Conservation (phyloP, 2,329 filamentous ascomycete species). For the Penicillium sp. region DNA sequence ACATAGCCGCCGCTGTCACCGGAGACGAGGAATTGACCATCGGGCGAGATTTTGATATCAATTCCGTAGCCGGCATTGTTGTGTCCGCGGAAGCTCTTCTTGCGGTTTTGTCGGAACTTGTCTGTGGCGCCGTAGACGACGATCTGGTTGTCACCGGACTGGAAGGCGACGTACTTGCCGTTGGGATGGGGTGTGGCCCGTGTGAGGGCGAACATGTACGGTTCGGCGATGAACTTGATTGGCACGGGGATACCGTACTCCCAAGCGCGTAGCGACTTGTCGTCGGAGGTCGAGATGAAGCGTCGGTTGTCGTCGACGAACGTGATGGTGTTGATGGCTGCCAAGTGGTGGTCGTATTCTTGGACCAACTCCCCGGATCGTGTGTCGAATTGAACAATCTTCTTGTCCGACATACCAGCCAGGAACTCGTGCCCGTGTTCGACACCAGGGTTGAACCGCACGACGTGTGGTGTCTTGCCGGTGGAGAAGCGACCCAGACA, state of each 20-base stretch:
- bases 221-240: slow-evolving; percentile 97
- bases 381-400: slow-evolving; percentile 96
- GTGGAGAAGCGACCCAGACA: slow-evolving; percentile 89
- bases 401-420: slow-evolving; percentile 97
- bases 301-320: slow-evolving; percentile 94
- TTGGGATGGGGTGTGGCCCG: slow-evolving; percentile 82
- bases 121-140: slow-evolving; percentile 93
- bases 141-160: slow-evolving; percentile 94
- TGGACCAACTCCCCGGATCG: slow-evolving; percentile 83
- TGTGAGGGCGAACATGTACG: slow-evolving; percentile 97
- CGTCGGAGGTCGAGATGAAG: slow-evolving; percentile 97
- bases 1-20: slow-evolving; percentile 89
- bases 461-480: slow-evolving; percentile 92
- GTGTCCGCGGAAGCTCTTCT: slow-evolving; percentile 95
- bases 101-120: slow-evolving; percentile 95
- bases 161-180: slow-evolving; percentile 93
- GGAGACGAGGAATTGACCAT: slow-evolving; percentile 86
- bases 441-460: slow-evolving; percentile 85
- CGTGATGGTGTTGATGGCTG: slow-evolving; percentile 96
- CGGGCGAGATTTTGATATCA: slow-evolving; percentile 84
- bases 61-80: slow-evolving; percentile 95
- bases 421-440: slow-evolving; percentile 87
- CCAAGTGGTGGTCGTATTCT: slow-evolving; percentile 97
- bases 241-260: slow-evolving; percentile 98
- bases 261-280: slow-evolving; percentile 95